Conservation (phyloP, 768 basidiomycete genomes). For the Suillus placidus region DNA sequence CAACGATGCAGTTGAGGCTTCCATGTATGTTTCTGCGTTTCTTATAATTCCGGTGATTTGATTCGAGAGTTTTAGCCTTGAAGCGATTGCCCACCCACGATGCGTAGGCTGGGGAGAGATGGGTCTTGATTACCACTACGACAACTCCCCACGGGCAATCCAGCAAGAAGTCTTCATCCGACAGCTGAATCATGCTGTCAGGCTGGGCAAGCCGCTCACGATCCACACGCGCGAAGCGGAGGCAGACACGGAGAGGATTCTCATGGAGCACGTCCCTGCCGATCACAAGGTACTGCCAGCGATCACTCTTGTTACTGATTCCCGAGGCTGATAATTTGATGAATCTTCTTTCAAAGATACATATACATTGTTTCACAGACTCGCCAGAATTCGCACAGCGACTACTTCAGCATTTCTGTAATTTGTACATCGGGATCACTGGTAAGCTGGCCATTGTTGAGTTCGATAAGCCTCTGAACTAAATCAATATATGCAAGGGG, state of each 20-base stretch:
- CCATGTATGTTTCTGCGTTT: constrained; percentile 52
- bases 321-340: neutral
- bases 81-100: constrained; percentile 77
- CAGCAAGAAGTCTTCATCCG: constrained; percentile 68
- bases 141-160: constrained; percentile 68
- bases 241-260: constrained; percentile 74
- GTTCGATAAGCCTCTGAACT: neutral
- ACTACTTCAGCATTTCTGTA: constrained; percentile 75
- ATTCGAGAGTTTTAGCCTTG: constrained; percentile 45
- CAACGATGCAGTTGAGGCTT: constrained; percentile 64
- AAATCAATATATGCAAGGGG: constrained; percentile 45
- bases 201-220: constrained; percentile 74
- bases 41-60: neutral
- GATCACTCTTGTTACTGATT: neutral
- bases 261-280: constrained; percentile 74
- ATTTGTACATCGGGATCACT: constrained; percentile 83
- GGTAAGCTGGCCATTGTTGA: constrained; percentile 37
- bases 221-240: constrained; percentile 90
- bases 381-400: constrained; percentile 71
- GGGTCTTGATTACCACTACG: constrained; percentile 85
- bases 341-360: constrained; percentile 50
- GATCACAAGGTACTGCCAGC: constrained; percentile 55
- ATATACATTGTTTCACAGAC: constrained; percentile 90
- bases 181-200: constrained; percentile 70
- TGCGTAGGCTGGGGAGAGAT: constrained; percentile 92